Conservation (phyloP, 2,329 filamentous ascomycete species). For the Cladosporium sp. region DNA sequence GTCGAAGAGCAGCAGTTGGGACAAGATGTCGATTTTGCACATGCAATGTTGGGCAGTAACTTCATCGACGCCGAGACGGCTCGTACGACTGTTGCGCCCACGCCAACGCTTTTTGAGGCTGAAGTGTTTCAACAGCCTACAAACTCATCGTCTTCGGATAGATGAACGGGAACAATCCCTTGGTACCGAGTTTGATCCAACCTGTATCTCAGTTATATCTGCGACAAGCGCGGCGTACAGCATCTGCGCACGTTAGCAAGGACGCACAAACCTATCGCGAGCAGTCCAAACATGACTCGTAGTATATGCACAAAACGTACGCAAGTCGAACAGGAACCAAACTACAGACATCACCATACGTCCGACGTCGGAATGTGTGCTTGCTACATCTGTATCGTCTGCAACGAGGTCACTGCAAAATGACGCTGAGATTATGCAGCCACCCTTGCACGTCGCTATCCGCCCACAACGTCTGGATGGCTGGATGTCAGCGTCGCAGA, state of each 20-base stretch:
- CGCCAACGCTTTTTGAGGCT: background rate
- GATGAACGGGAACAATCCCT: background rate
- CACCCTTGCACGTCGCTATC: background rate
- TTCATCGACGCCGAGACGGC: background rate
- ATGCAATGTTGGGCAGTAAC: background rate
- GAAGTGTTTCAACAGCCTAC: background rate
- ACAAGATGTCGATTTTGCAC: constrained; percentile 5
- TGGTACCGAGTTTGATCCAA: no score
- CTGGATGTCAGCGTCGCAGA: background rate
- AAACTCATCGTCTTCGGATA: background rate
- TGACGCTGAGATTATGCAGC: background rate
- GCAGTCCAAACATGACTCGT: no score
- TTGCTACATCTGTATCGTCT: background rate
- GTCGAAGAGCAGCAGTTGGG: background rate
- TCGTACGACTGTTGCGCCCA: background rate
- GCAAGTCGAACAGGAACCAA: no score
- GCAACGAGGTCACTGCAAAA: background rate
- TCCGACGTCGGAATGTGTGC: background rate
- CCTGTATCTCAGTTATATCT: no score
- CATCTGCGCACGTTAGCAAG: no score
- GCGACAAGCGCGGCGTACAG: no score
- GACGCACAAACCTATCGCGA: no score
- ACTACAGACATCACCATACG: no score
- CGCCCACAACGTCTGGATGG: background rate
- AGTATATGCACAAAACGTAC: no score